phyloP scores from a whole-genome alignment of 106 monocot genomes.

The Allium fistulosum region DNA sequence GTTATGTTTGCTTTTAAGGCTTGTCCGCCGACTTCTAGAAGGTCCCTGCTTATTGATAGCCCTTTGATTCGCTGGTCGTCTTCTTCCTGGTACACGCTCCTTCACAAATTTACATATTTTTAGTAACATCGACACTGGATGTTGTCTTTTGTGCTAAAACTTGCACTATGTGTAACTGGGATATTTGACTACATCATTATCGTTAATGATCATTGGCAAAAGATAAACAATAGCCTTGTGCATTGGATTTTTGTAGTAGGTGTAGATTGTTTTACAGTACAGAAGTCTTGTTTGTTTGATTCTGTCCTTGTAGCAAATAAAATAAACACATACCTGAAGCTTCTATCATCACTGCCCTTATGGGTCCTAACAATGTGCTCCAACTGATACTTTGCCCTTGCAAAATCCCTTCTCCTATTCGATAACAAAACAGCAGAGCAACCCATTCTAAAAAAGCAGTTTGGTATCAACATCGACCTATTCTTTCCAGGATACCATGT shows the following conservation, averaged over 20 bases:
- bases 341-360: conserved; percentile 64
- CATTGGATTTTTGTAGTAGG: too few species aligned
- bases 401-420: conserved; percentile 57
- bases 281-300: too few species aligned
- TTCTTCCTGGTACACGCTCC: conserved; percentile 31
- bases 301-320: too few species aligned
- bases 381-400: conserved; percentile 58
- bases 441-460: conserved; percentile 69
- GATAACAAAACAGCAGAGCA: conserved; percentile 62
- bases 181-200: too few species aligned
- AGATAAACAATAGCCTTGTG: too few species aligned
- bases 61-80: conserved; percentile 31
- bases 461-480: conserved; percentile 70
- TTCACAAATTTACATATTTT: neutral
- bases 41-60: conserved; percentile 24
- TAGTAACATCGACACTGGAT: too few species aligned
- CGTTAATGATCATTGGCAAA: too few species aligned
- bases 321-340: conserved; percentile 36
- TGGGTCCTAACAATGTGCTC: conserved; percentile 79
- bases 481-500: conserved; percentile 62
- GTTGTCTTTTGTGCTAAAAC: too few species aligned
- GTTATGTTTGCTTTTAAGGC: conserved; percentile 36
- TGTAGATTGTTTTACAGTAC: too few species aligned
- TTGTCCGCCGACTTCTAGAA: conserved; percentile 30
- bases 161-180: too few species aligned